These are phyloP conservation scores for sunflower (Helianthus annuus) DNA, from an alignment of 129 eudicot species.

Conservation along the genomic window DNA sequence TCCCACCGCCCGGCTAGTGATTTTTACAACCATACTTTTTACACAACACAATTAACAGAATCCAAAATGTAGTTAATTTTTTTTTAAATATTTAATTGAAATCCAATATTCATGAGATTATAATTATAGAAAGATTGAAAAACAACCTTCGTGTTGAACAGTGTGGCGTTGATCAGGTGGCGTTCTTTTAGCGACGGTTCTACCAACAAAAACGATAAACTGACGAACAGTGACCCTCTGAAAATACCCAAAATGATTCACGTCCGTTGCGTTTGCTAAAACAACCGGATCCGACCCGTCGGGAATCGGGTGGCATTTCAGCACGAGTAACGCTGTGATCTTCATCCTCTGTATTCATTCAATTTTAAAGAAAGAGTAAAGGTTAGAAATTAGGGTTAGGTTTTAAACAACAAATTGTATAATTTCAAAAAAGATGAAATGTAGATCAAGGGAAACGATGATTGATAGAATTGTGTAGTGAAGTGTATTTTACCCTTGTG, in stretches of 20 bases:
- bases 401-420: not conserved
- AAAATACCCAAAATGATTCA: slow-evolving; percentile 77
- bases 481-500: slow-evolving; percentile 21
- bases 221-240: slow-evolving; percentile 81
- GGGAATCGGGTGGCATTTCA: slow-evolving; percentile 47
- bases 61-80: no score
- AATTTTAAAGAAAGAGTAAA: no score
- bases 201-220: slow-evolving; percentile 72
- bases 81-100: no score
- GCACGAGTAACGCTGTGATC: slow-evolving; percentile 86
- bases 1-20: no score
- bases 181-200: no score
- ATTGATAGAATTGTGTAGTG: slow-evolving; percentile 2
- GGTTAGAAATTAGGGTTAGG: slow-evolving; percentile 12
- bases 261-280: slow-evolving; percentile 70
- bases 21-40: no score
- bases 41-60: no score
- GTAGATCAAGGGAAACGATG: not conserved
- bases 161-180: no score
- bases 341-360: slow-evolving; percentile 46
- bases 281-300: slow-evolving; percentile 76
- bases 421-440: not conserved
- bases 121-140: no score
- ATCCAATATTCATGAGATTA: no score
- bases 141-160: no score